A percentile compares a stretch with the other conserved stretches of the same genome.
Evolutionary conservation across 1,284 basidiomycete genomes (phyloP).

Genomic region (Malassezia obtusa): DNA sequence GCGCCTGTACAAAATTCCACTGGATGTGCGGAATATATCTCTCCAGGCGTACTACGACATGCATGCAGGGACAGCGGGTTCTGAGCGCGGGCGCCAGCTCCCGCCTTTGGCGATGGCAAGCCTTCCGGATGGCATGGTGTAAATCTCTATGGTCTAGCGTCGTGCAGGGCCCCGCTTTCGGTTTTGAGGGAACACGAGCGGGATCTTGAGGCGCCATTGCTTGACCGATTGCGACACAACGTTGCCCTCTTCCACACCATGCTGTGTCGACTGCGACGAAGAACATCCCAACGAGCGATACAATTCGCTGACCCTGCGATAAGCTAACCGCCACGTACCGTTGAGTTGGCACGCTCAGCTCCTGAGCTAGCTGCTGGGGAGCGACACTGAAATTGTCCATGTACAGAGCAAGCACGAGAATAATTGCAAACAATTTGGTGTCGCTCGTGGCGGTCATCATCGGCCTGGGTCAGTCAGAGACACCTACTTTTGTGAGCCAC

Average conservation of each 20-base stretch:
- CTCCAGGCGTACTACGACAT: slow-evolving; percentile 18
- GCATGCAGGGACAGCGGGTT: slow-evolving; percentile 11
- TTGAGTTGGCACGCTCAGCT: slow-evolving; percentile 15
- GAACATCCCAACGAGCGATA: slow-evolving; percentile 30
- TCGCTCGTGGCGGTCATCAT: slow-evolving; percentile 16
- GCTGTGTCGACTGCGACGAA: slow-evolving; percentile 17
- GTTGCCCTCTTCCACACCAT: slow-evolving; percentile 4
- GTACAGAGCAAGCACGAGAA: slow-evolving; percentile 38
- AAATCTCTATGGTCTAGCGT: not conserved
- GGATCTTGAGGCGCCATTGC: slow-evolving; percentile 26
- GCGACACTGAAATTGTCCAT: slow-evolving; percentile 40
- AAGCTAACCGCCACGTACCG: slow-evolving; percentile 9
- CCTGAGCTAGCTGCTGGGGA: slow-evolving; percentile 17
- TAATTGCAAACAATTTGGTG: slow-evolving; percentile 35
- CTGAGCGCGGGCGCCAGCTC: slow-evolving; percentile 14
- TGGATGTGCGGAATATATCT: slow-evolving; percentile 7
- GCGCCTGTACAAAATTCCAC: slow-evolving; percentile 12
- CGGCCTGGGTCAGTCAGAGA: not conserved
- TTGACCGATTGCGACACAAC: slow-evolving; percentile 17
- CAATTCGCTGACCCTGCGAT: slow-evolving; percentile 22
- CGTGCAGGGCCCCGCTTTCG: slow-evolving; percentile 14
- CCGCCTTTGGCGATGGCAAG: slow-evolving; percentile 16
- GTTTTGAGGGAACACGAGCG: slow-evolving; percentile 14
- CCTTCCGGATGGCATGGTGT: slow-evolving; percentile 7
- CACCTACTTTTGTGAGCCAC: slow-evolving; percentile 19